A percentile compares a stretch with the other conserved stretches of the same genome.
These are phyloP conservation scores for Aspergillus cejpii DNA, from an alignment of 2,329 filamentous ascomycete species.

Conservation along the genomic window DNA sequence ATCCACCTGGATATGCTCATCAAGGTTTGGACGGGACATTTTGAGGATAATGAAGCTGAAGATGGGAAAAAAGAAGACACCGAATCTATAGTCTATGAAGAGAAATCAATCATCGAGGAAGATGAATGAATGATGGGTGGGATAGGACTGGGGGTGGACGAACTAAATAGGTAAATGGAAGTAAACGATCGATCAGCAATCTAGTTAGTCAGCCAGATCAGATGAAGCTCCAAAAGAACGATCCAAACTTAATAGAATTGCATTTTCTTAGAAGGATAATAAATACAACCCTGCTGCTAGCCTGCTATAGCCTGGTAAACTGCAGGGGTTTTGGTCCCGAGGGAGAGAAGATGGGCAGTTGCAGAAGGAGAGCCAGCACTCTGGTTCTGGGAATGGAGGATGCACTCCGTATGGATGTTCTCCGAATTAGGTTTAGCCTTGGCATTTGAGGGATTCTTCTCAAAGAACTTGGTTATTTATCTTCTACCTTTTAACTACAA, in stretches of 20 bases:
- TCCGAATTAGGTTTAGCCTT: background rate
- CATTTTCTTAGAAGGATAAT: no score
- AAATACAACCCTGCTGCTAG: no score
- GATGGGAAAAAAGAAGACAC: background rate
- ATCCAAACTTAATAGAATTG: background rate
- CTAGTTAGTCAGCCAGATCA: background rate
- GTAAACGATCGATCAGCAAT: background rate
- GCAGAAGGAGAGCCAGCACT: slow-evolving; percentile 12
- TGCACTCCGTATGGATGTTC: background rate
- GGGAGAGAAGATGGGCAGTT: slow-evolving; percentile 16
- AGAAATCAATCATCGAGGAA: background rate
- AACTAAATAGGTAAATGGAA: background rate
- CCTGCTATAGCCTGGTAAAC: no score
- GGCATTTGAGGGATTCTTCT: no score
- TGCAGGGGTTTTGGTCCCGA: slow-evolving; percentile 16
- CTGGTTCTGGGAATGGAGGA: background rate
- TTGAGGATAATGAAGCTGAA: background rate
- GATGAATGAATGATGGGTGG: background rate
- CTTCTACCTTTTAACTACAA: no score
- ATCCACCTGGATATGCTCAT: slow-evolving; percentile 32
- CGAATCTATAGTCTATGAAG: background rate
- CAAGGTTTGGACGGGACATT: slow-evolving; percentile 27
- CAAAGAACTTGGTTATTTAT: no score
- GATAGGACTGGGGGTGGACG: background rate
- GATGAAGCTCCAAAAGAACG: background rate